Percentiles rank a stretch among this genome's conserved stretches.
Evolutionary conservation across 163 green algal species (phyloP).

Genomic region (Scenedesmus sp.): DNA sequence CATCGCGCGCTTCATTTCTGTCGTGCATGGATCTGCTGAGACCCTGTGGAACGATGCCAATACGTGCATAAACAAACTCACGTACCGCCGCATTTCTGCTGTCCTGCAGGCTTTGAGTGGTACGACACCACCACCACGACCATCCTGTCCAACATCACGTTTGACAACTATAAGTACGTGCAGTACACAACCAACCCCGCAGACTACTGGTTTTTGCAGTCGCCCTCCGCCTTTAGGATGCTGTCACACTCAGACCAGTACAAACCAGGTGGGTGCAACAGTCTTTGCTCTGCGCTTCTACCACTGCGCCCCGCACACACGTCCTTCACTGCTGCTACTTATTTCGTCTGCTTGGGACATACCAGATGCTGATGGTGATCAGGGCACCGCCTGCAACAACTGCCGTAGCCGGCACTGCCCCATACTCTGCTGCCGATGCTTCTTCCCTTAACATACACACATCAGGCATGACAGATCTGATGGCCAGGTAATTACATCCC

Average conservation of each 20-base stretch:
- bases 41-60: no score
- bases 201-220: slow-evolving; percentile 42
- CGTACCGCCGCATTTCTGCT: background rate
- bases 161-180: slow-evolving; percentile 74
- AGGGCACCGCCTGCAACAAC: slow-evolving; percentile 64
- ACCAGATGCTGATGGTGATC: slow-evolving; percentile 53
- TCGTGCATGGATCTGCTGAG: no score
- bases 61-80: no score
- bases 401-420: slow-evolving; percentile 54
- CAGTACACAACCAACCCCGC: background rate
- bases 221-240: slow-evolving; percentile 42
- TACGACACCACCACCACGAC: slow-evolving; percentile 79
- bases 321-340: no score
- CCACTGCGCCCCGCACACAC: no score
- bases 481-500: no score
- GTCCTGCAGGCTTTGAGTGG: slow-evolving; percentile 50
- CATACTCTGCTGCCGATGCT: background rate
- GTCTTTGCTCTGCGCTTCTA: background rate
- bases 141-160: slow-evolving; percentile 72
- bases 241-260: slow-evolving; percentile 73
- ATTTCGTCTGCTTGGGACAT: background rate
- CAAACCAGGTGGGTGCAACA: slow-evolving; percentile 67
- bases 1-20: no score
- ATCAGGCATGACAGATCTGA: no score
- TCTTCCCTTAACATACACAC: no score